A percentile compares a stretch with the other conserved stretches of the same genome.
Evolutionary conservation across 495 filamentous ascomycete species (phyloP).

Genomic region (Darksidea phi): DNA sequence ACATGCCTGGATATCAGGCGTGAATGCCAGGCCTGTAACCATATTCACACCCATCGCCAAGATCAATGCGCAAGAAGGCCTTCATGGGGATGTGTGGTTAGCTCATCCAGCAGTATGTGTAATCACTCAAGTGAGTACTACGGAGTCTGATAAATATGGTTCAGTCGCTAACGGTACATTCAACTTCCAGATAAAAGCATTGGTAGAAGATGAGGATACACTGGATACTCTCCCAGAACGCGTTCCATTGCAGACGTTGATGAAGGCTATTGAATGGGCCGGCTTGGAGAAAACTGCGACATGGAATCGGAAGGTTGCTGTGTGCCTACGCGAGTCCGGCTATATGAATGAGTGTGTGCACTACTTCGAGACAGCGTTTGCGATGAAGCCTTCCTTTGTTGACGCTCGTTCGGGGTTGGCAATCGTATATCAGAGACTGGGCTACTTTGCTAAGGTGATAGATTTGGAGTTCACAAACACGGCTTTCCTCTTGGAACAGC

Average conservation of each 20-base stretch:
- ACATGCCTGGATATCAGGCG: neutral
- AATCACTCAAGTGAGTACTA: conserved; percentile 1
- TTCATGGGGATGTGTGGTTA: neutral
- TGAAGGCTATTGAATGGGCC: conserved; percentile 1
- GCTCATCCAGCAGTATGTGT: neutral
- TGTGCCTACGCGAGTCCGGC: neutral
- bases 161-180: too few species aligned
- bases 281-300: neutral
- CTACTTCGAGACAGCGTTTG: conserved; percentile 1
- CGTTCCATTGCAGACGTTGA: neutral
- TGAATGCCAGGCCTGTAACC: neutral
- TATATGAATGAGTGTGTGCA: neutral
- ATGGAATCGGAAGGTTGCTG: conserved; percentile 11
- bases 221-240: neutral
- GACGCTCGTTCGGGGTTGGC: neutral
- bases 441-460: neutral
- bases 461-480: neutral
- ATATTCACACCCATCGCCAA: neutral
- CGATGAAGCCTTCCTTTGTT: neutral
- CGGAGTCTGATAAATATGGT: too few species aligned
- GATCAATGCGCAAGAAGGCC: neutral
- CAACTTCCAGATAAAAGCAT: too few species aligned
- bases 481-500: neutral
- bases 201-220: neutral
- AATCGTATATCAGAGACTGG: neutral